phyloP scores from a whole-genome alignment of 768 basidiomycete genomes.

The Sporobolomyces roseus region DNA sequence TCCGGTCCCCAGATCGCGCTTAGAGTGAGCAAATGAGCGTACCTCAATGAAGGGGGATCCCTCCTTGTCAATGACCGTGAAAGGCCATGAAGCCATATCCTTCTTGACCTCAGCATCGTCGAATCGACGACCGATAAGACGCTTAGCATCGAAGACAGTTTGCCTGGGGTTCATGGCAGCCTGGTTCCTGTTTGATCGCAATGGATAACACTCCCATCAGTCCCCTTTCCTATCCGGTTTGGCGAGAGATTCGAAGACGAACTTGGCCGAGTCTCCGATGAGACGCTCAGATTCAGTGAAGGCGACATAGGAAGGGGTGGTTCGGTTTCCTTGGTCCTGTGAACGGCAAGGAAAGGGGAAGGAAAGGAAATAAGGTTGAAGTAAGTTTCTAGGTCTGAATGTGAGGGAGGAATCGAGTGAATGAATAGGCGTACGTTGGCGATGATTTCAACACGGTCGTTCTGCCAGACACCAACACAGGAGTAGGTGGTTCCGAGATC shows the following conservation, averaged over 20 bases:
- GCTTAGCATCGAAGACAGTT: slow-evolving; percentile 99
- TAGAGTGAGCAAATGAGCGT: neutral
- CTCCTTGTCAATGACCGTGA: slow-evolving; percentile 85
- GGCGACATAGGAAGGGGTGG: slow-evolving; percentile 98
- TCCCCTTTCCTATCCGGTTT: neutral
- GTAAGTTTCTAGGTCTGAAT: neutral
- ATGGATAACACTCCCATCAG: slow-evolving; percentile 6
- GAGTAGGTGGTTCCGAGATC: slow-evolving; percentile 68
- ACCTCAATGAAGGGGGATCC: slow-evolving; percentile 84
- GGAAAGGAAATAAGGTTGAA: neutral
- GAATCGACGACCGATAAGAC: slow-evolving; percentile 93
- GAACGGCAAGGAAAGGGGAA: slow-evolving; percentile 49
- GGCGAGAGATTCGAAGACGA: neutral
- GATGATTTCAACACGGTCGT: slow-evolving; percentile 99
- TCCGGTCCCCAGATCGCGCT: neutral
- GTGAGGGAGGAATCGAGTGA: neutral
- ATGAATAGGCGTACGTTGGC: slow-evolving; percentile 38
- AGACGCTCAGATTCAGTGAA: slow-evolving; percentile 87
- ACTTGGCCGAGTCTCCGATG: slow-evolving; percentile 95
- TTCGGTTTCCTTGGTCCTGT: slow-evolving; percentile 97
- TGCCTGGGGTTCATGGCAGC: slow-evolving; percentile 99
- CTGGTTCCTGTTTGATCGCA: slow-evolving; percentile 62
- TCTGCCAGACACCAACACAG: slow-evolving; percentile 99
- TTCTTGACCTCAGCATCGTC: slow-evolving; percentile 90
- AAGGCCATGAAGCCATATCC: slow-evolving; percentile 98